Evolutionary conservation across 768 basidiomycete genomes (phyloP).

Genomic region (Coprinopsis marcescibilis): DNA sequence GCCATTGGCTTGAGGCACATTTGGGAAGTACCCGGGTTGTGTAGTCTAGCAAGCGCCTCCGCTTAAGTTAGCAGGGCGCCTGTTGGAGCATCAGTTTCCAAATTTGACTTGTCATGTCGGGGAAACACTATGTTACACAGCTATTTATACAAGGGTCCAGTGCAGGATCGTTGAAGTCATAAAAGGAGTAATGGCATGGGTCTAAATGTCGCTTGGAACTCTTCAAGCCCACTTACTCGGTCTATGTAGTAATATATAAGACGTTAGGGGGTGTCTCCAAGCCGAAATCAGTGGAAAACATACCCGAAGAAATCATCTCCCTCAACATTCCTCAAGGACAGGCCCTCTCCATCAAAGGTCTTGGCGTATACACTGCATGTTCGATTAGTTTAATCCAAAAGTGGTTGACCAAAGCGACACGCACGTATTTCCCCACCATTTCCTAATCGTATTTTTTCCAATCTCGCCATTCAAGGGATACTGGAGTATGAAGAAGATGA

Average conservation of each 20-base stretch:
- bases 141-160: too few relatives aligned
- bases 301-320: constrained; percentile 28
- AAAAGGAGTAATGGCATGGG: too few relatives aligned
- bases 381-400: background rate
- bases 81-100: too few relatives aligned
- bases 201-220: too few relatives aligned
- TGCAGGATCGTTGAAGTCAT: too few relatives aligned
- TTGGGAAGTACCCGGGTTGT: too few relatives aligned
- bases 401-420: constrained; percentile 7
- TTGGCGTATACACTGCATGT: background rate
- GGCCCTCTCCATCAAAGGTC: background rate
- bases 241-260: background rate
- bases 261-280: background rate
- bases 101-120: too few relatives aligned
- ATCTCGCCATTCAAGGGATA: constrained; percentile 59
- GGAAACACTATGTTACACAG: too few relatives aligned
- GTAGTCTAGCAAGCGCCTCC: too few relatives aligned
- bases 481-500: constrained; percentile 59
- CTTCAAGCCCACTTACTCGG: too few relatives aligned
- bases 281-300: constrained; percentile 7
- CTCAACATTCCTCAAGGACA: background rate
- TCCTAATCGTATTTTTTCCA: constrained; percentile 43
- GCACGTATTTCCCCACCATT: constrained; percentile 71
- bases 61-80: too few relatives aligned
- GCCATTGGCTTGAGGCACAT: too few relatives aligned